phyloP scores from a whole-genome alignment of 2,329 filamentous ascomycete genomes.

The Colletotrichum musicola region DNA sequence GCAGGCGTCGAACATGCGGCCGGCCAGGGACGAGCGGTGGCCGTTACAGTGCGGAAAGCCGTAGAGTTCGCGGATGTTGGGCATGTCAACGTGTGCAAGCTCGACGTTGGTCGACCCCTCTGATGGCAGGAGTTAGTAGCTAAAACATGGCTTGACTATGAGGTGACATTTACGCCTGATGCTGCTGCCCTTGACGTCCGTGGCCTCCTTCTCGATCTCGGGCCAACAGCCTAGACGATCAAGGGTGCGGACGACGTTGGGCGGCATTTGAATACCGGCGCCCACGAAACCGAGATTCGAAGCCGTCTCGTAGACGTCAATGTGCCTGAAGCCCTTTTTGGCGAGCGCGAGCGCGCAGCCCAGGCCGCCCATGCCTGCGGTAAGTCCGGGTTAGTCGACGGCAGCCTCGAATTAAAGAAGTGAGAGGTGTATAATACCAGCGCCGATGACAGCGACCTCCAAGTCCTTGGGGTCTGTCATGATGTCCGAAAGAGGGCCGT shows the following conservation, averaged over 20 bases:
- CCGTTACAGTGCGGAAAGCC: conserved; percentile 84
- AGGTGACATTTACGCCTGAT: conserved; percentile 69
- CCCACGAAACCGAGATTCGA: conserved; percentile 84
- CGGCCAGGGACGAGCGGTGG: conserved; percentile 79
- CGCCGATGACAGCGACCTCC: conserved; percentile 60
- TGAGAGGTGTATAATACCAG: conserved; percentile 52
- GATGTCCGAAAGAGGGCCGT: conserved; percentile 8
- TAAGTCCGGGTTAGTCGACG: conserved; percentile 9
- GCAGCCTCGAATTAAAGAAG: too few species aligned
- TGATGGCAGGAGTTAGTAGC: conserved; percentile 41
- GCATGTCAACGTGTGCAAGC: conserved; percentile 77
- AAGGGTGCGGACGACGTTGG: conserved; percentile 84
- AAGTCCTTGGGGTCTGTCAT: conserved; percentile 51
- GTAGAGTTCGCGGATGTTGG: conserved; percentile 76
- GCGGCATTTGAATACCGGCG: conserved; percentile 86
- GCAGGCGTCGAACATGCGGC: conserved; percentile 78
- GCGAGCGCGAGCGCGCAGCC: conserved; percentile 79
- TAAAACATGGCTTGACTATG: background rate
- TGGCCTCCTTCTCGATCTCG: conserved; percentile 77
- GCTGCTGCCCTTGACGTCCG: conserved; percentile 77
- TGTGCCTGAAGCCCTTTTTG: conserved; percentile 79
- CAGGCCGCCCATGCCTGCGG: conserved; percentile 81
- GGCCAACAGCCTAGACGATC: conserved; percentile 80
- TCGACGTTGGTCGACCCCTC: conserved; percentile 78
- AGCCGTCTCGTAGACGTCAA: conserved; percentile 81